Evolutionary conservation across 2,329 filamentous ascomycete genomes (phyloP).

Genomic region (Sphaerulina musiva): DNA sequence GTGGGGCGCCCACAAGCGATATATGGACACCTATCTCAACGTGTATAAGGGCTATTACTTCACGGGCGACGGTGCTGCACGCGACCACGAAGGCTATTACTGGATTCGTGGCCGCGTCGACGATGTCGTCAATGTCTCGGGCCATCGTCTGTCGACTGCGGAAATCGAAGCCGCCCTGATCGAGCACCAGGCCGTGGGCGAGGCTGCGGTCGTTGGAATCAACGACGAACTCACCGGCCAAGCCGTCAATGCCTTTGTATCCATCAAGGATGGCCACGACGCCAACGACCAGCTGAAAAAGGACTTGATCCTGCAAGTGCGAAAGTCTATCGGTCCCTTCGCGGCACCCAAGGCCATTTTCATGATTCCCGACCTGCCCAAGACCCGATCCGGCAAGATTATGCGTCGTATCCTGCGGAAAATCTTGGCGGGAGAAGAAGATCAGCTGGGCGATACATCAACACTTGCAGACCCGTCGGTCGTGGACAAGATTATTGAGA

Average conservation of each 20-base stretch:
- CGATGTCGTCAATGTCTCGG: conserved; percentile 96
- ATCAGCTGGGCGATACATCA: conserved; percentile 86
- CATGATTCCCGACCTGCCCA: conserved; percentile 87
- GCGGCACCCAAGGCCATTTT: conserved; percentile 91
- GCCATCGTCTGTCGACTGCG: conserved; percentile 90
- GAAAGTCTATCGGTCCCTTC: conserved; percentile 95
- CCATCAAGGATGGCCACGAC: conserved; percentile 79
- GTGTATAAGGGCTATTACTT: conserved; percentile 98
- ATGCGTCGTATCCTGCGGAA: conserved; percentile 96
- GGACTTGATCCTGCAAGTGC: conserved; percentile 87
- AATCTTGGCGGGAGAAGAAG: conserved; percentile 94
- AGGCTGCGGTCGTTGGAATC: conserved; percentile 92
- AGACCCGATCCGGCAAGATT: conserved; percentile 97
- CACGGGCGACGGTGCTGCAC: conserved; percentile 87
- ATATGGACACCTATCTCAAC: conserved; percentile 97
- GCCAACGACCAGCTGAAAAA: conserved; percentile 75
- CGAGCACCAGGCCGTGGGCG: conserved; percentile 81
- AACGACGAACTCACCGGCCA: conserved; percentile 91
- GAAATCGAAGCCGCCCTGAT: conserved; percentile 97
- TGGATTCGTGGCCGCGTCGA: conserved; percentile 99
- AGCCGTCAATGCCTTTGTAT: conserved; percentile 93
- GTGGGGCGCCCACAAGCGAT: conserved; percentile 95
- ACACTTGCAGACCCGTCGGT: conserved; percentile 90
- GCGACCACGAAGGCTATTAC: conserved; percentile 98
- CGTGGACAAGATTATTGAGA: conserved; percentile 80